A percentile compares a stretch with the other conserved stretches of the same genome.
phyloP scores from a whole-genome alignment of 768 basidiomycete species.

The Boletus coccyginus region DNA sequence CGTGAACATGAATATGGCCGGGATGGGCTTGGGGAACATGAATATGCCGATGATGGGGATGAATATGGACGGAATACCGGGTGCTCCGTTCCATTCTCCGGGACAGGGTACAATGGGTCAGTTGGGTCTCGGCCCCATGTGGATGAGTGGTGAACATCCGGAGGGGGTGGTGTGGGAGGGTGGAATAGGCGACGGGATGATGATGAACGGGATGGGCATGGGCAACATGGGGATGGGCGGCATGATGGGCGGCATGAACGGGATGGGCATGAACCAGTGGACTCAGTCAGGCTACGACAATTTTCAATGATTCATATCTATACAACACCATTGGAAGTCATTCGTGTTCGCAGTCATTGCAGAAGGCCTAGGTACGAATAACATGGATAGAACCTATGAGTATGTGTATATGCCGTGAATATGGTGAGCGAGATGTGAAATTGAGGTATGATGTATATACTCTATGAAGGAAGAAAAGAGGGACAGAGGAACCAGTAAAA shows the following conservation, averaged over 20 bases:
- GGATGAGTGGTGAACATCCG: conserved; percentile 34
- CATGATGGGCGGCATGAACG: conserved; percentile 33
- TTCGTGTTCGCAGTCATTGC: conserved; percentile 1
- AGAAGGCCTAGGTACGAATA: conserved; percentile 4
- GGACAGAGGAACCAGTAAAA: conserved; percentile 6
- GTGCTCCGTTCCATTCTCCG: conserved; percentile 21
- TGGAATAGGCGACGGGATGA: conserved; percentile 42
- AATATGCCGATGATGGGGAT: conserved; percentile 42
- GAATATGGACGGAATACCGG: conserved; percentile 34
- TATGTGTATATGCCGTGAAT: conserved; percentile 27
- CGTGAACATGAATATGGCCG: conserved; percentile 37
- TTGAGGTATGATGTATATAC: conserved; percentile 43
- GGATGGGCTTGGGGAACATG: conserved; percentile 40
- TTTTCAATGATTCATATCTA: conserved; percentile 22
- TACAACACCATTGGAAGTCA: neutral
- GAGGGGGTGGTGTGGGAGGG: conserved; percentile 38
- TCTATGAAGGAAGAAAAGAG: conserved; percentile 35
- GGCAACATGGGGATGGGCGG: conserved; percentile 34
- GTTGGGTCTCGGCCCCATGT: conserved; percentile 26
- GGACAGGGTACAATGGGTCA: conserved; percentile 24
- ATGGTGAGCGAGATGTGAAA: conserved; percentile 20
- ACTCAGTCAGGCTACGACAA: conserved; percentile 34
- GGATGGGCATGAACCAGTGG: conserved; percentile 42
- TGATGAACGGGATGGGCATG: conserved; percentile 38
- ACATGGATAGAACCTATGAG: conserved; percentile 15